Evolutionary conservation across 495 filamentous ascomycete species (phyloP).

Genomic region (Eremomyces bilateralis): DNA sequence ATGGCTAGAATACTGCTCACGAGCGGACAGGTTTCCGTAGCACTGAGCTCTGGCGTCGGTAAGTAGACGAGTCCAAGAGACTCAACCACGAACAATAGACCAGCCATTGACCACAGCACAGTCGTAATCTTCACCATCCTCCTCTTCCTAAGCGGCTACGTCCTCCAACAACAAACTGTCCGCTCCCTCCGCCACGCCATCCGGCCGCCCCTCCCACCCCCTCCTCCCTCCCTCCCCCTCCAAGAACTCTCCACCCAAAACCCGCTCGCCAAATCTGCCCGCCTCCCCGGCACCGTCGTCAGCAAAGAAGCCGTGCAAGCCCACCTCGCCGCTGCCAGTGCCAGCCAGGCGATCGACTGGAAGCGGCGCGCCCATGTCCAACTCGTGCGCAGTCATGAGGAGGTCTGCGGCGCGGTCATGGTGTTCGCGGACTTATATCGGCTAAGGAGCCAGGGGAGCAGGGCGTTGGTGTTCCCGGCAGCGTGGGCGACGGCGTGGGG

Average conservation of each 20-base stretch:
- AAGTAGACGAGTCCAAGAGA: too few relatives aligned
- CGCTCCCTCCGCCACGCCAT: constrained; percentile 37
- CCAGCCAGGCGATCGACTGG: constrained; percentile 12
- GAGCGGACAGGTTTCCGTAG: constrained; percentile 21
- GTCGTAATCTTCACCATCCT: constrained; percentile 37
- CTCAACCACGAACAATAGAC: too few relatives aligned
- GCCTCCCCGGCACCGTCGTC: constrained; percentile 7
- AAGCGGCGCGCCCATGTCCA: constrained; percentile 24
- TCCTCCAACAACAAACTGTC: constrained; percentile 49
- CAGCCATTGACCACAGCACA: constrained; percentile 5
- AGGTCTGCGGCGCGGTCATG: constrained; percentile 27
- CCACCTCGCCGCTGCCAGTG: not conserved
- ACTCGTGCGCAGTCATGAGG: constrained; percentile 19
- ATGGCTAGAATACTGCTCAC: constrained; percentile 22
- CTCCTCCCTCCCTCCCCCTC: constrained; percentile 8
- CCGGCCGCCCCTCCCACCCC: constrained; percentile 21
- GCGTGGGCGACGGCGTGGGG: constrained; percentile 14
- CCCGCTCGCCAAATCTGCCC: not conserved
- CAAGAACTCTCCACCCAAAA: not conserved
- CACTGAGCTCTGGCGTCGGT: constrained; percentile 19
- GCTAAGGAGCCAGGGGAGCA: constrained; percentile 21
- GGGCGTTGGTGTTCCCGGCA: constrained; percentile 24
- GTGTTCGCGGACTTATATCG: constrained; percentile 22
- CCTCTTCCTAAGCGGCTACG: constrained; percentile 49
- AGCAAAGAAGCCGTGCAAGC: constrained; percentile 4